Evolutionary conservation across 352 stramenopile genomes (phyloP), one percentile per base, ranked within the genome.

Genomic region (Phytophthora nicotianae): DNA sequence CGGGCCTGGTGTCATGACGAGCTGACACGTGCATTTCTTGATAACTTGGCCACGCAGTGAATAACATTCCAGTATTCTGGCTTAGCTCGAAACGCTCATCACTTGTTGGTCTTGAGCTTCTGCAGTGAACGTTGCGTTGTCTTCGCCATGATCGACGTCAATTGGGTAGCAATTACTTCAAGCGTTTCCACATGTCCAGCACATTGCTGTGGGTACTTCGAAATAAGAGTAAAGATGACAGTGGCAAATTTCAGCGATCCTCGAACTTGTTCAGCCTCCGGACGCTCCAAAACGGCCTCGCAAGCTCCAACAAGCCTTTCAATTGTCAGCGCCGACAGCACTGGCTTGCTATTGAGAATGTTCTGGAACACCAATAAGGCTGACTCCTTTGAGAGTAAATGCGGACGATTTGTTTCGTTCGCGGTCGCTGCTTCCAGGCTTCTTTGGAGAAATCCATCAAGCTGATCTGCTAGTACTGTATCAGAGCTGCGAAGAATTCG

Each of bases 301-400:
- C 69, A 82, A 19, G 67, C 75, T 46, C 42, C 62, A 56, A 89
- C 52, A 62, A 86, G 74, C 37, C 50, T 63, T 38, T 89, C 79
- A 16, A 91, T 42, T 0, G 81, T 88, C 10, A 72, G 14, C 11
- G 53, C 29, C 2, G 77, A 67, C n/a, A 91, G 68, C 17, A 58
- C 47, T 21, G 84, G 75, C 17, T 90, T 88, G 20, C 75, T 68
- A 27, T 81, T 89, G 38, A 93, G 58, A 19, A 87, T 75, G 50
- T 88, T 93, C 59, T 91, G 84, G 42, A 87, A 81, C n/a, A 91
- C 78, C 19, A 91, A 68, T 13, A 93, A 48, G n/a, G 65, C 72
- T 3, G 81, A 72, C 24, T 93, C 84, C 43, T 86, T 91, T 14
- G 80, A 68, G 7, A 93, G 68, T 41, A 86, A 61, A 54, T 83